These are phyloP conservation scores for Eleusine indica DNA, from an alignment of 176 grass and related monocot species.

Conservation along the genomic window DNA sequence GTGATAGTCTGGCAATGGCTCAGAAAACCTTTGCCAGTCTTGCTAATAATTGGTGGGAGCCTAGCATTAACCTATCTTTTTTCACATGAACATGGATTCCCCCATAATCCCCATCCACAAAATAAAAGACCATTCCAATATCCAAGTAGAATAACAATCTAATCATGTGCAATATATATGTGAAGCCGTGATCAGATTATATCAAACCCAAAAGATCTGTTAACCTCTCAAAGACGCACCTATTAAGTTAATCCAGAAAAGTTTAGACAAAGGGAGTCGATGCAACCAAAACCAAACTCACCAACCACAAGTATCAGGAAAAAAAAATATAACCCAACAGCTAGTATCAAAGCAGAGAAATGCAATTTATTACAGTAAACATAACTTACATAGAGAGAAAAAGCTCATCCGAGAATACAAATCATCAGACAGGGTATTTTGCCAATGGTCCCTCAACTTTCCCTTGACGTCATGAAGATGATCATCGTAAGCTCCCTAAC, in stretches of 20 bases:
- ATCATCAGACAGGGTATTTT: slow-evolving; percentile 35
- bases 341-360: neutral
- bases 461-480: slow-evolving; percentile 49
- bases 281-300: neutral
- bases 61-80: neutral
- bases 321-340: neutral
- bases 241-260: neutral
- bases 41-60: neutral
- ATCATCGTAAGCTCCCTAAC: slow-evolving; percentile 47
- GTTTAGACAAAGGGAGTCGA: slow-evolving; percentile 4
- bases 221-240: no score
- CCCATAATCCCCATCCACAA: neutral
- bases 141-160: neutral
- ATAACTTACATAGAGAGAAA: slow-evolving; percentile 73
- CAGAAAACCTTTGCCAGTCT: neutral
- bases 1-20: neutral
- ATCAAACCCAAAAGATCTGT: no score
- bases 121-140: neutral
- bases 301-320: neutral
- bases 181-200: no score
- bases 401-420: slow-evolving; percentile 59
- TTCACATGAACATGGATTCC: neutral
- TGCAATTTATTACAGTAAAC: neutral
- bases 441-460: slow-evolving; percentile 70
- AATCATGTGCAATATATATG: neutral